A percentile compares a stretch with the other conserved stretches of the same genome.
These are phyloP conservation scores for Stephania yunnanensis DNA, from an alignment of 164 flowering plant species.

Conservation along the genomic window DNA sequence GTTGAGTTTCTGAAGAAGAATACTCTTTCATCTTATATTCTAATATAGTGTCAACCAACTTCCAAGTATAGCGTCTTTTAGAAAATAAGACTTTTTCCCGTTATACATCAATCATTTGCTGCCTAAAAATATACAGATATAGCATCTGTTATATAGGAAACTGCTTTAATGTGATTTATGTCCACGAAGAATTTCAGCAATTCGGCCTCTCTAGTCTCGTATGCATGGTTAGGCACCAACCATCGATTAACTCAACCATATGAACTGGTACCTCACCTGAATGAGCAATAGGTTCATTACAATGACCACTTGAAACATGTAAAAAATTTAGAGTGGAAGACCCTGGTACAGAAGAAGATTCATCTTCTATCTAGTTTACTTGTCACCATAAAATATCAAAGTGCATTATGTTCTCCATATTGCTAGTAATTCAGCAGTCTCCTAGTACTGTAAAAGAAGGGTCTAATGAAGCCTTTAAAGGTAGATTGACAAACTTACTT, in stretches of 20 bases:
- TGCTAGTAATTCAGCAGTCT: not conserved
- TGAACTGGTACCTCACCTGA: too few relatives aligned
- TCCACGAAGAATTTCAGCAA: not conserved
- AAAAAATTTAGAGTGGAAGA: not conserved
- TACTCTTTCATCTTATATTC: not conserved
- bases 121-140: not conserved
- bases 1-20: not conserved
- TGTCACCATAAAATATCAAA: not conserved
- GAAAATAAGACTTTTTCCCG: not conserved
- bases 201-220: too few relatives aligned
- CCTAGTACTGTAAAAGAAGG: not conserved
- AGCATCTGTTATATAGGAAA: too few relatives aligned
- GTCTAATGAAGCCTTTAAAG: not conserved
- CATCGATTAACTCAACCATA: too few relatives aligned
- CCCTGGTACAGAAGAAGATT: too few relatives aligned
- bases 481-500: slow-evolving; percentile 46
- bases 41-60: not conserved
- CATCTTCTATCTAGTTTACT: too few relatives aligned
- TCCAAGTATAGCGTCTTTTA: not conserved
- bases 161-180: not conserved
- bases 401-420: not conserved
- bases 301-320: not conserved
- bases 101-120: too few relatives aligned
- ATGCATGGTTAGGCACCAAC: too few relatives aligned
- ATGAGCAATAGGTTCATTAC: not conserved